Conservation (phyloP, 768 basidiomycete genomes). For the Leccinum barrowsii region DNA sequence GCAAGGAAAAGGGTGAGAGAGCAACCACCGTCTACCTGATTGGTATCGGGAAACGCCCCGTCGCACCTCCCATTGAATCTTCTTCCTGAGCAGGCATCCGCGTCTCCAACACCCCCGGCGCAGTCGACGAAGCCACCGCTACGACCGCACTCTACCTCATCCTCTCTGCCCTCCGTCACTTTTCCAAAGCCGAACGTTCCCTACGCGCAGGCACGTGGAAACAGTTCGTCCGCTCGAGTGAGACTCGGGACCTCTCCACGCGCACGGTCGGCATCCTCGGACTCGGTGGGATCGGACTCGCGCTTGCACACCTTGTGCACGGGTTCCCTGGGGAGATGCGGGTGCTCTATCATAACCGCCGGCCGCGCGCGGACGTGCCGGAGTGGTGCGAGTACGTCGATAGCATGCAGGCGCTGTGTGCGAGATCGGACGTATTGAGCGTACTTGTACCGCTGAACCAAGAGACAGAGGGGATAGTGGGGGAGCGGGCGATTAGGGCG, state of each 20-base stretch:
- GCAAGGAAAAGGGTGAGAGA: constrained; percentile 66
- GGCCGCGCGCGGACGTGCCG: constrained; percentile 52
- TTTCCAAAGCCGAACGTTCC: constrained; percentile 55
- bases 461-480: constrained; percentile 65
- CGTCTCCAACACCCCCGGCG: constrained; percentile 78
- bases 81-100: not conserved
- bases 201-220: constrained; percentile 60
- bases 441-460: constrained; percentile 75
- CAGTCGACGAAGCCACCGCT: constrained; percentile 88
- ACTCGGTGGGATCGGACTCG: constrained; percentile 71
- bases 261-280: constrained; percentile 73
- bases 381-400: constrained; percentile 79
- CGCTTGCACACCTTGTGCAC: constrained; percentile 65
- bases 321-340: constrained; percentile 79
- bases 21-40: constrained; percentile 29
- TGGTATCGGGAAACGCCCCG: no score
- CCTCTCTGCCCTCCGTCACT: constrained; percentile 74
- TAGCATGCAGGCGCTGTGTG: constrained; percentile 58
- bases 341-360: constrained; percentile 74
- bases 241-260: constrained; percentile 60
- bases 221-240: constrained; percentile 35
- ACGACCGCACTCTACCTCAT: constrained; percentile 84
- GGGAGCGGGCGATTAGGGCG: constrained; percentile 44
- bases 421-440: constrained; percentile 76
- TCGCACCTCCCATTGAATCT: no score